Conservation (phyloP, 2,329 filamentous ascomycete genomes). For the Fusarium transvaalense region DNA sequence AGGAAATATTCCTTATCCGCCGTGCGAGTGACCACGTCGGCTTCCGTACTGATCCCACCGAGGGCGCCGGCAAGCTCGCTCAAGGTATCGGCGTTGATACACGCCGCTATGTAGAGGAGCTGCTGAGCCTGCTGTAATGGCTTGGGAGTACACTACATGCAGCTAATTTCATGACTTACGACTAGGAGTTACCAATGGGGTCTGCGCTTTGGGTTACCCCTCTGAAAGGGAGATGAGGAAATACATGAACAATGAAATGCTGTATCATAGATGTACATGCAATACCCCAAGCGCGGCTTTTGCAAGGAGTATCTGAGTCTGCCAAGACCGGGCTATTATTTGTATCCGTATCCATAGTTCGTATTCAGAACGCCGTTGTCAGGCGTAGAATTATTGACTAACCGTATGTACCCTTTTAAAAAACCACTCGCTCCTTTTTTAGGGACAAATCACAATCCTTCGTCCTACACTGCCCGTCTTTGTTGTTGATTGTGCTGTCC, state of each 20-base stretch:
- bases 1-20: conserved; percentile 73
- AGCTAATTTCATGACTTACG: conserved; percentile 26
- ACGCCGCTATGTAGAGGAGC: conserved; percentile 77
- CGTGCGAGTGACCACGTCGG: conserved; percentile 68
- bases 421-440: neutral
- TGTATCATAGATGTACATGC: neutral
- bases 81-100: conserved; percentile 84
- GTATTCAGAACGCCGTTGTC: conserved; percentile 19
- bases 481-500: neutral
- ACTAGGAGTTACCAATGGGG: conserved; percentile 7
- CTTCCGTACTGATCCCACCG: conserved; percentile 57
- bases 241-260: conserved; percentile 1
- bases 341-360: conserved; percentile 27
- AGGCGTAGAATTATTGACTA: conserved; percentile 2
- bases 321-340: conserved; percentile 21
- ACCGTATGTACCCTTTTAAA: neutral
- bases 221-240: conserved; percentile 9
- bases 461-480: conserved; percentile 3
- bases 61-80: conserved; percentile 70
- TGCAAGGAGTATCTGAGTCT: conserved; percentile 8
- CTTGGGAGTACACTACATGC: conserved; percentile 4
- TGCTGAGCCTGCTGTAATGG: conserved; percentile 68
- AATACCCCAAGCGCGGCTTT: conserved; percentile 1
- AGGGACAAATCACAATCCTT: conserved; percentile 3
- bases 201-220: conserved; percentile 5